Base-by-base conservation (phyloP, 345 rosid genomes). In the Erucastrum elatum region DNA sequence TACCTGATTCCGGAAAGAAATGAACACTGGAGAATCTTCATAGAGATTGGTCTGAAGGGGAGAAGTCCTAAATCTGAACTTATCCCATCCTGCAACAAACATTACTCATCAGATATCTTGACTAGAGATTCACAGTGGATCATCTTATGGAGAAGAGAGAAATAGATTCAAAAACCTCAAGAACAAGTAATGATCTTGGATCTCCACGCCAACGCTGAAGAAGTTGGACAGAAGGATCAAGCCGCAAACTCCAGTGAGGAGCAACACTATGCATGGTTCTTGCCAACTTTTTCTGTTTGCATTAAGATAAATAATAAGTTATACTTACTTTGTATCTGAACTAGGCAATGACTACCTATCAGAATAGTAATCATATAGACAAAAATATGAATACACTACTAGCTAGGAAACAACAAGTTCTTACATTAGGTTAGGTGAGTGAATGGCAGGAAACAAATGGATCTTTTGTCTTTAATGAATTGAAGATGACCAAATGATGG, bases 1-100 rank as follows among this genome's bases (percentile, higher is more conserved):
- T 83, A 90, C 98, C 82, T 85, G 77, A 88, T 85, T 84, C 94
- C 97, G 68, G 87, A 86, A 59, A 87, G 85, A 75, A 94, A 94
- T 13, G 98, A 94, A 75, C 97, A 92, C 30, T 84, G 87, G 69
- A 89, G 96, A 80, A 92, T 87, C 82, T 87, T 90, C 97, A 92
- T 94, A 34, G 76, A 84, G 75, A 86, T 74, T 55, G 87, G 91
- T 77, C 87, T 84, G 85, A 86, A 94, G 61, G 97, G 97, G 77
- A 88, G 81, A 78, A 94, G 89, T 56, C 89, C 92, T 41, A 88
- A 62, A 70, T 84, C 82, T 62, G 87, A 84, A 84, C 85, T 89
- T 61, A 78, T 51, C 27, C 84, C 85, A n/a, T 85, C 84, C 98
- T 94, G 88, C 83, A 83, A 84, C 74, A 80, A 67, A 29, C 46